These are phyloP conservation scores for Penicillium diatomitis DNA, from an alignment of 495 filamentous ascomycete species.

Conservation along the genomic window DNA sequence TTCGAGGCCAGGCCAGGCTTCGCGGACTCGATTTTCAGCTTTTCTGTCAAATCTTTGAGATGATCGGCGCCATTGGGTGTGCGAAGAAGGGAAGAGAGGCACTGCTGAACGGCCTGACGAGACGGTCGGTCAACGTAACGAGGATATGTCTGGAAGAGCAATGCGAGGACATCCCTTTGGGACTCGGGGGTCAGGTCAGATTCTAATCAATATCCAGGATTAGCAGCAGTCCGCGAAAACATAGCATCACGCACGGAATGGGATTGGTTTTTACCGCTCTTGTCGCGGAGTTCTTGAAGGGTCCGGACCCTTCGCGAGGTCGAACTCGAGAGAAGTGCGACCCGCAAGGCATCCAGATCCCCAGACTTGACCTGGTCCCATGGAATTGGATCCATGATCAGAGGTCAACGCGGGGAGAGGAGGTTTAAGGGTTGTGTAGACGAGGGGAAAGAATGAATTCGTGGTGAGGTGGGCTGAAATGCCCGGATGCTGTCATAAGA, in stretches of 20 bases:
- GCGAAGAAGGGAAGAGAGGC: conserved; percentile 56
- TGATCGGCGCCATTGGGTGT: conserved; percentile 38
- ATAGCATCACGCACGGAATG: background rate
- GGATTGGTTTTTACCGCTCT: conserved; percentile 27
- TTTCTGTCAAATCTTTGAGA: conserved; percentile 51
- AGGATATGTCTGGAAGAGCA: conserved; percentile 77
- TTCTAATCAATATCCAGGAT: conserved; percentile 12
- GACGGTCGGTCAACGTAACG: conserved; percentile 81
- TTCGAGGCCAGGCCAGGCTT: conserved; percentile 67
- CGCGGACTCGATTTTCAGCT: conserved; percentile 50
- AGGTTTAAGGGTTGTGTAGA: conserved; percentile 11
- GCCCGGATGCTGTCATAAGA: conserved; percentile 40
- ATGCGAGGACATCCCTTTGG: conserved; percentile 43
- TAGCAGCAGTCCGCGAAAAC: conserved; percentile 1
- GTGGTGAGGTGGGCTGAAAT: conserved; percentile 19
- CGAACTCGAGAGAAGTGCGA: conserved; percentile 40
- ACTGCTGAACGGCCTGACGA: conserved; percentile 68
- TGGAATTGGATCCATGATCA: conserved; percentile 40
- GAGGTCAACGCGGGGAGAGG: conserved; percentile 22
- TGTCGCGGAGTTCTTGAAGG: conserved; percentile 42
- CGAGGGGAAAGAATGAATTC: conserved; percentile 7
- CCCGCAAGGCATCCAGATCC: conserved; percentile 36
- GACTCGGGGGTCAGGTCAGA: conserved; percentile 27
- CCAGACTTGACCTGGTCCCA: conserved; percentile 42
- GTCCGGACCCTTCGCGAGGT: conserved; percentile 38